Evolutionary conservation across 768 basidiomycete genomes (phyloP).

Genomic region (Antrodiella citrinella): DNA sequence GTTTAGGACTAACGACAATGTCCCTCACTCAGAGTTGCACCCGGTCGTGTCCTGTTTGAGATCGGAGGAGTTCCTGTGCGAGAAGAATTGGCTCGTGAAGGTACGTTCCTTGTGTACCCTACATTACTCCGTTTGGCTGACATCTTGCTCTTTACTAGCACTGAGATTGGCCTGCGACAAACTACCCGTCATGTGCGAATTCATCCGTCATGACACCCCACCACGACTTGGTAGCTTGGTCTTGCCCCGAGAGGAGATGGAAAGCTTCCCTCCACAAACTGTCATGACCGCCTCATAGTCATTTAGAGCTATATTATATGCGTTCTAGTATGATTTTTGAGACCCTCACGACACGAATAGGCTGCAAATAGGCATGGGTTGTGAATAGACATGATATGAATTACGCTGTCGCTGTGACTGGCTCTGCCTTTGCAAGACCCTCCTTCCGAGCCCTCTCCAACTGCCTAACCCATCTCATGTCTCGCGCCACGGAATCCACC

Average conservation of each 20-base stretch:
- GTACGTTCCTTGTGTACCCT: conserved; percentile 32
- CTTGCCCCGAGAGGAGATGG: conserved; percentile 22
- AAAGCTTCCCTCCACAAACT: too few species aligned
- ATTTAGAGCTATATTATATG: too few species aligned
- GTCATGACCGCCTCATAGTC: too few species aligned
- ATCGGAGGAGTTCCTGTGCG: conserved; percentile 86
- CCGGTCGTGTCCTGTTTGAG: conserved; percentile 88
- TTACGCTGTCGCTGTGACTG: too few species aligned
- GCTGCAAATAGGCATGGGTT: too few species aligned
- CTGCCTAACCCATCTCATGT: conserved; percentile 31
- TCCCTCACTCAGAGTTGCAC: conserved; percentile 55
- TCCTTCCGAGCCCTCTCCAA: conserved; percentile 21
- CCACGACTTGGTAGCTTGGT: conserved; percentile 69
- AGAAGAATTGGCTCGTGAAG: conserved; percentile 88
- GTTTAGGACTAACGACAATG: neutral
- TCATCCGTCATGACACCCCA: conserved; percentile 60
- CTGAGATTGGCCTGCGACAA: conserved; percentile 83
- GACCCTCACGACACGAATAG: too few species aligned
- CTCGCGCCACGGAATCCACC: conserved; percentile 34
- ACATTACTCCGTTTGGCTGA: neutral
- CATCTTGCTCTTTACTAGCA: conserved; percentile 41
- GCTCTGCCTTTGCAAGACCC: conserved; percentile 1
- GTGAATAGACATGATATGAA: too few species aligned
- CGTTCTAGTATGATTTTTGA: too few species aligned
- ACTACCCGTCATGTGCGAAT: conserved; percentile 83